These are phyloP conservation scores for Candida argentea DNA, from an alignment of 805 yeast species.

Conservation along the genomic window DNA sequence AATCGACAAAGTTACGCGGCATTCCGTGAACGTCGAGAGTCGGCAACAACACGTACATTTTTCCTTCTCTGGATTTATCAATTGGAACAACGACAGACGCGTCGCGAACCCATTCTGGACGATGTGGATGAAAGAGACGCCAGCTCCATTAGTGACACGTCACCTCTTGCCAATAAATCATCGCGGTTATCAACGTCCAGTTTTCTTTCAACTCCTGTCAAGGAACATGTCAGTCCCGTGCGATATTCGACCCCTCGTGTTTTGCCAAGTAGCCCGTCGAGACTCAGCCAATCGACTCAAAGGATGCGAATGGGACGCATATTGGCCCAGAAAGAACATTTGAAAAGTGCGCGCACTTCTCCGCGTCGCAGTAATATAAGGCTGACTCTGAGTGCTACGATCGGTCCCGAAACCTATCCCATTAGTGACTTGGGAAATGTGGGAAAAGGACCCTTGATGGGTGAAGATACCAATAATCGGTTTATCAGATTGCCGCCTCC, in stretches of 20 bases:
- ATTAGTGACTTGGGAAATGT: too few relatives aligned
- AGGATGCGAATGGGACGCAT: slow-evolving; percentile 22
- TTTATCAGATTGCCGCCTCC: slow-evolving; percentile 4
- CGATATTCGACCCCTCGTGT: slow-evolving; percentile 13
- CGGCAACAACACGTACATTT: slow-evolving; percentile 15
- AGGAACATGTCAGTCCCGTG: slow-evolving; percentile 8
- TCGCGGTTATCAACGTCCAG: slow-evolving; percentile 2
- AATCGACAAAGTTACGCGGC: slow-evolving; percentile 26
- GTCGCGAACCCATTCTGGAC: slow-evolving; percentile 2
- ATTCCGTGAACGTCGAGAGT: slow-evolving; percentile 24
- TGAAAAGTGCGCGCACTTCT: too few relatives aligned
- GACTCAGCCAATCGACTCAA: slow-evolving; percentile 29
- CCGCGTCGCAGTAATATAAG: too few relatives aligned
- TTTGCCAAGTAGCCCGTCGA: slow-evolving; percentile 22
- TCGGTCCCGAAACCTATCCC: too few relatives aligned
- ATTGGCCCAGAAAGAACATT: too few relatives aligned
- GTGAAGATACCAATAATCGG: neutral
- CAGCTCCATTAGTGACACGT: slow-evolving; percentile 15
- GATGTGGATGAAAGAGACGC: slow-evolving; percentile 9
- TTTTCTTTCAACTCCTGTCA: slow-evolving; percentile 26
- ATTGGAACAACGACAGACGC: slow-evolving; percentile 8
- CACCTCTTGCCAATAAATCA: slow-evolving; percentile 23
- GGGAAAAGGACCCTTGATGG: too few relatives aligned
- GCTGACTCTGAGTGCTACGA: too few relatives aligned
- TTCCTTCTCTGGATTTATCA: slow-evolving; percentile 31